Base-by-base conservation (phyloP, 2,329 filamentous ascomycete genomes). In the Setomelanomma holmii region DNA sequence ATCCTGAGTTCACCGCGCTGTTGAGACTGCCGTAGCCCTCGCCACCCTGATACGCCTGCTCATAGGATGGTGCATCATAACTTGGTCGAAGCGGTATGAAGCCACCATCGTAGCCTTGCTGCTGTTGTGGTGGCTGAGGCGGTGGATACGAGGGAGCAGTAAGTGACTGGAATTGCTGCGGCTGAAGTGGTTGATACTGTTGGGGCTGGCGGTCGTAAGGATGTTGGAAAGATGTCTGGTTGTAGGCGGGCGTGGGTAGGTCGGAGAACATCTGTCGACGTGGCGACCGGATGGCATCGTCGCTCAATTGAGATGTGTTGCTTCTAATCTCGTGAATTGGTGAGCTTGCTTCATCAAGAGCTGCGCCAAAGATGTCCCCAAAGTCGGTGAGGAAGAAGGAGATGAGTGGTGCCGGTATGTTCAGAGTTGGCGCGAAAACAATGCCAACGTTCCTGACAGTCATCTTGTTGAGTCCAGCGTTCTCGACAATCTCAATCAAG, bases 391-490 rank as follows among this genome's bases (percentile, higher is more conserved):
- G 82, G 74, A 99, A 95, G 74, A 96, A 84, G 3, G 93, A 92
- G 72, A 99, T 97, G 10, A 99, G 89, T 0, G 93, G 93, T 0
- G 92, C 92, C 0, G 95, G 93, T 38, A 99, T 96, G 73, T 98
- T 98, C 47, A 99, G 83, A 0, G 95, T 98, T 0, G 95, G 95
- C 14, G 95, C 96, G 75, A 99, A 99, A 50, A 99, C 93, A 64
- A 99, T 98, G 59, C 95, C 93, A 48, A 99, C 79, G 69, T 99
- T 99, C 61, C 93, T 88, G 46, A 97, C 90, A 10, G 90, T 97
- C 95, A 99, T 99, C 81, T 97, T 98, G 80, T 99, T 99, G 56
- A 89, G 81, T 64, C 90, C 88, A 5, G 91, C 82, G 64, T 97
- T 92, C 75, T 95, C 92, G 69, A 97, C 91, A 65, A 99, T 93